Evolutionary conservation across 1,284 basidiomycete genomes (phyloP).

Genomic region (Schizopora paradoxa): DNA sequence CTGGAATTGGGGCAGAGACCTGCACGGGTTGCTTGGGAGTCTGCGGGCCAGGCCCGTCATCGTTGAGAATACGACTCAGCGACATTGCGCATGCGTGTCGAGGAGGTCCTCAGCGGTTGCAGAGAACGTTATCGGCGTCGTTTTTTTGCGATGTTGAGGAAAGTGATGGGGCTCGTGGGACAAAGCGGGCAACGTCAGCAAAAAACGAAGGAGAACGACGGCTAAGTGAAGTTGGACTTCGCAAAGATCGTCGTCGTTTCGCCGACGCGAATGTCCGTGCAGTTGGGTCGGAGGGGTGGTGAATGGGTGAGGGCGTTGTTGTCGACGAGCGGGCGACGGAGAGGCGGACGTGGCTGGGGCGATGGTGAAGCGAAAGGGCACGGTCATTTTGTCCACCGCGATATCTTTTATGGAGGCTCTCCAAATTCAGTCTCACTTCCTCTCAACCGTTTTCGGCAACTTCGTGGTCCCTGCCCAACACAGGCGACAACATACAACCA

Average conservation of each 20-base stretch:
- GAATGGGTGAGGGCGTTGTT: constrained; percentile 5
- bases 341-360: background rate
- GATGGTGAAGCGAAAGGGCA: constrained; percentile 3
- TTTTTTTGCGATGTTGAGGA: background rate
- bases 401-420: background rate
- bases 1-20: constrained; percentile 14
- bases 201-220: background rate
- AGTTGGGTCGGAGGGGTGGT: background rate
- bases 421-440: no score
- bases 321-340: background rate
- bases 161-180: constrained; percentile 12
- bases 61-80: constrained; percentile 29
- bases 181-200: constrained; percentile 2
- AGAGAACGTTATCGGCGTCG: constrained; percentile 8
- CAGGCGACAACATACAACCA: no score
- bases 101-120: constrained; percentile 5
- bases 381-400: background rate
- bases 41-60: constrained; percentile 21
- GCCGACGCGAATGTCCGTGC: background rate
- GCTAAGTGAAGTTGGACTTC: background rate
- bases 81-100: constrained; percentile 24
- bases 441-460: no score
- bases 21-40: constrained; percentile 9
- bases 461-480: no score
- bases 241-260: constrained; percentile 10